Base-by-base conservation (phyloP, 1,284 basidiomycete species). In the Irpex lacteus region DNA sequence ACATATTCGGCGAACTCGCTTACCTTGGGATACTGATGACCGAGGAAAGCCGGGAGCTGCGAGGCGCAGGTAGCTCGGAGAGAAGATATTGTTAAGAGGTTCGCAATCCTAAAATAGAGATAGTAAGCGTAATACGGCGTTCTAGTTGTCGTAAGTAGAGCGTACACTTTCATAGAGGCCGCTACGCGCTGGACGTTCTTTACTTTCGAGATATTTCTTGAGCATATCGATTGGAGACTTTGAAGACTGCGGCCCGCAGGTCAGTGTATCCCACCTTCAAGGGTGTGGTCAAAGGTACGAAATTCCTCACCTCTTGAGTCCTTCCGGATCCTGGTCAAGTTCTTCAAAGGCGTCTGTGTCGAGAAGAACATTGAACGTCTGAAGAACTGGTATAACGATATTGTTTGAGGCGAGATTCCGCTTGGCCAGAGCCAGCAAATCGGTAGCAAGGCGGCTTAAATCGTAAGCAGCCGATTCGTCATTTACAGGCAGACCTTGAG, bases 101-200 rank as follows among this genome's bases (percentile, higher is more conserved):
- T 85, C 53, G 87, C 81, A 34, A 86, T 79, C 61, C 92, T 94
- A 66, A 38, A 64, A 61, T 65, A 64, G 15, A 26, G 19, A 18
- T 15, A 15, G 44, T 47, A 47, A 47, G 44, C 18, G 18, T 18
- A 18, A 15, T 47, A 47, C 44, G 44, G 18, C 44, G 5, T 4
- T 13, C n/a, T 26, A 13, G 15, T 47, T 64, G 67, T 65, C 7
- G n/a, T 18, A 55, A 36, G 71, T 65, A 60, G 63, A 26, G 73
- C 84, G 69, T 70, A 96, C 95, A 92, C 85, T 77, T 88, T 91
- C 90, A 95, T 92, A 1, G 88, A 86, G 65, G 89, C 86, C 5
- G 83, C 81, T 44, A 96, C 86, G 60, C 95, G 79, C 68, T 91
- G 90, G 13, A 93, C 79, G 67, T 85, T 95, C 77, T 94, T 96